Base-by-base conservation (phyloP, 2,329 filamentous ascomycete species). In the Fusarium succisae region DNA sequence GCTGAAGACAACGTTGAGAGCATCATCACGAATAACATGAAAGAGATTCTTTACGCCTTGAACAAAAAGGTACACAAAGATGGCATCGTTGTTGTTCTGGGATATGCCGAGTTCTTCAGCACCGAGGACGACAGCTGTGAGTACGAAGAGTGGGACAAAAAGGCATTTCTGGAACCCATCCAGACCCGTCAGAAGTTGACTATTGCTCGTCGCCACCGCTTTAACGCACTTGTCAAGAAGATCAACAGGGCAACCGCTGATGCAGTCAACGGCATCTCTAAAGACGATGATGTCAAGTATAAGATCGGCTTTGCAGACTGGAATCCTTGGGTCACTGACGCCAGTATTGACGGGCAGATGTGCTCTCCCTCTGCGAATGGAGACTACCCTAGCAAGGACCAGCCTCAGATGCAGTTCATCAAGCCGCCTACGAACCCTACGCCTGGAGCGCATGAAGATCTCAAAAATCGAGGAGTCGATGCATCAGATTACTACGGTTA, bases 341-440 rank as follows among this genome's bases (percentile, higher is more conserved):
- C 26, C 0, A 32, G n/a, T 1, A 39, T 67, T 0, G 53, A 58
- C 20, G 60, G 65, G 0, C 53, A 65, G 5, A 67, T 67, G 65
- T 65, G 60, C 22, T 45, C 61, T 8, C 60, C 60, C 0, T 47
- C 35, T 1, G 39, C 26, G 0, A 45, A 48, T 8, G 65, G 60
- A 20, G 53, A 68, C 1, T 68, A 65, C 1, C 65, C 65, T 0
- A 39, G 43, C 0, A 47, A 58, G 8, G 43, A 59, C 0, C 61
- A 68, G 13, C 53, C 65, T 17, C 0, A 65, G 6, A 68, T 68
- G 44, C 60, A 65, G 1, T 68, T 68, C 26, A 59, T 68, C 39
- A 68, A 68, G 35, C 28, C 61, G 0, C 3, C 6, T 0, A 65
- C 65, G 0, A 57, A 58, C 2, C 65, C 30, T 28, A 1, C 35